These are phyloP conservation scores for Chenopodium quinoa DNA, from an alignment of 148 eudicot species.

Conservation along the genomic window DNA sequence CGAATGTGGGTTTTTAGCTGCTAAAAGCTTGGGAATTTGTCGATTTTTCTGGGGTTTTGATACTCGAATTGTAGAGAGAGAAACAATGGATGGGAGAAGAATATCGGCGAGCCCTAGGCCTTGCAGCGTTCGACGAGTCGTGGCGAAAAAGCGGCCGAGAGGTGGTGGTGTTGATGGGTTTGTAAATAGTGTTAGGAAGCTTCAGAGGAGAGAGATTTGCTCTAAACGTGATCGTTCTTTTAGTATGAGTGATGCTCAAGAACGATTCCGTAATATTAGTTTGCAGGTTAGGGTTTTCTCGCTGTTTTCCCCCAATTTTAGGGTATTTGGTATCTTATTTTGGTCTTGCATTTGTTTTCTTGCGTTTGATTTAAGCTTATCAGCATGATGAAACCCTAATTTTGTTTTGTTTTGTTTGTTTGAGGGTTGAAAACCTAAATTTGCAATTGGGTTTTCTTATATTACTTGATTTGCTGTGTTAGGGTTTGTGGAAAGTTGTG, in stretches of 20 bases:
- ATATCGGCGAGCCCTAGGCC: slow-evolving; percentile 89
- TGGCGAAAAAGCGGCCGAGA: slow-evolving; percentile 73
- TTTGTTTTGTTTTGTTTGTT: neutral
- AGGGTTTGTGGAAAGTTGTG: neutral
- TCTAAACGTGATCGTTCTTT: slow-evolving; percentile 79
- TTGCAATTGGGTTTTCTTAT: neutral
- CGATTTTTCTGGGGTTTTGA: neutral
- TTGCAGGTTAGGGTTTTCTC: slow-evolving; percentile 56
- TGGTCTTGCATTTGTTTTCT: neutral
- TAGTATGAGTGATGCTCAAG: slow-evolving; percentile 88
- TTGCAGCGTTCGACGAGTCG: slow-evolving; percentile 67
- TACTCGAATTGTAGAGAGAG: slow-evolving; percentile 6
- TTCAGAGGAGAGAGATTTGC: slow-evolving; percentile 90
- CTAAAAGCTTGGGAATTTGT: neutral
- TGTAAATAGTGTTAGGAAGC: slow-evolving; percentile 85
- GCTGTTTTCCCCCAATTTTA: neutral
- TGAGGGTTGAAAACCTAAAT: neutral
- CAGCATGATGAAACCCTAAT: neutral
- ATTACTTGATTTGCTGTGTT: neutral
- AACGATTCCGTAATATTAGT: slow-evolving; percentile 80
- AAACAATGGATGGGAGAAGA: slow-evolving; percentile 76
- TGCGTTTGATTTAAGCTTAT: neutral
- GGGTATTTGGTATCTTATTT: neutral
- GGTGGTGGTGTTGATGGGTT: slow-evolving; percentile 65
- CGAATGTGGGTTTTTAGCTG: neutral